Percentiles rank a stretch among this genome's conserved stretches.
These are phyloP conservation scores for Dalbergia cultrata DNA, from an alignment of 306 rosid species.

Conservation along the genomic window DNA sequence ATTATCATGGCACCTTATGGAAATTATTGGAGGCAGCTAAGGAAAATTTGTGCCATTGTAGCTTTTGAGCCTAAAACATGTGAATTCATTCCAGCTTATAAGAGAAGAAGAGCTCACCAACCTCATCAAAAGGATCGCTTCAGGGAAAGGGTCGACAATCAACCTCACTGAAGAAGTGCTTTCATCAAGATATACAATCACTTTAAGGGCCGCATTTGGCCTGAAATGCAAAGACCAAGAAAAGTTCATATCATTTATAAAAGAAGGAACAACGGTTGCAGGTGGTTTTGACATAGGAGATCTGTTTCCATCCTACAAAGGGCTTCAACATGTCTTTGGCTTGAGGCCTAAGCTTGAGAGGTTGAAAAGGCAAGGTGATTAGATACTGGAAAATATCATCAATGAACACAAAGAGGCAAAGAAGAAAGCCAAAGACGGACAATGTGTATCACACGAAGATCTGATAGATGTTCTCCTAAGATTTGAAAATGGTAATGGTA, in stretches of 20 bases:
- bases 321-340: constrained; percentile 42
- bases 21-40: constrained; percentile 45
- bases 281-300: constrained; percentile 51
- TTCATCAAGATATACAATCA: constrained; percentile 21
- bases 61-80: constrained; percentile 40
- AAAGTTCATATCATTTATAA: neutral
- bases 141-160: constrained; percentile 23
- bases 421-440: constrained; percentile 1
- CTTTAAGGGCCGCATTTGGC: constrained; percentile 55
- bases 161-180: constrained; percentile 42
- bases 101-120: constrained; percentile 50
- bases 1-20: constrained; percentile 47
- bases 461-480: constrained; percentile 43
- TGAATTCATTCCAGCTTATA: constrained; percentile 27
- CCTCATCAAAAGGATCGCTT: constrained; percentile 22
- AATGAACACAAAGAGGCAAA: constrained; percentile 30
- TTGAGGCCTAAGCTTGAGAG: constrained; percentile 46
- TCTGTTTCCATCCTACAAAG: constrained; percentile 53
- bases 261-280: neutral
- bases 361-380: constrained; percentile 15
- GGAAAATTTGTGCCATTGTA: constrained; percentile 42
- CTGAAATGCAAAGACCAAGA: constrained; percentile 44
- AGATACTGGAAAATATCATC: constrained; percentile 37
- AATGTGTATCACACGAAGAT: constrained; percentile 27
- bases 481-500: constrained; percentile 19